These are phyloP conservation scores for Bacidia rubella DNA, from an alignment of 495 filamentous ascomycete genomes.

Conservation along the genomic window DNA sequence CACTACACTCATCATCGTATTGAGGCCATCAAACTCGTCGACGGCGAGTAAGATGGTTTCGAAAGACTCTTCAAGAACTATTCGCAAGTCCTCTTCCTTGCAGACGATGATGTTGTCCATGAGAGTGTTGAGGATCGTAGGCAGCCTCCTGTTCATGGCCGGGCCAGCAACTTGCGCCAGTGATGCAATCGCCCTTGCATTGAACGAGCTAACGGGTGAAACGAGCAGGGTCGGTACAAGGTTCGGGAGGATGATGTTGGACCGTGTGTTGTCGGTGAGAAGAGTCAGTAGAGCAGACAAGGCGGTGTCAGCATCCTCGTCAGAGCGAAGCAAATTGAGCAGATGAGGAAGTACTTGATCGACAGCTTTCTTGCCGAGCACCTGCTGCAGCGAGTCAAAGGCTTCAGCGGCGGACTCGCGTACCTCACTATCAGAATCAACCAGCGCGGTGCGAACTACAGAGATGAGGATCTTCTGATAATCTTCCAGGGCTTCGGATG, in stretches of 20 bases:
- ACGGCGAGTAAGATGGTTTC: conserved; percentile 82
- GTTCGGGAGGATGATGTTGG: conserved; percentile 92
- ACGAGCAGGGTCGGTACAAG: conserved; percentile 84
- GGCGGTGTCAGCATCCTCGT: conserved; percentile 82
- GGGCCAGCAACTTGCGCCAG: conserved; percentile 77
- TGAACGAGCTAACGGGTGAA: conserved; percentile 86
- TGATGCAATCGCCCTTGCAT: conserved; percentile 83
- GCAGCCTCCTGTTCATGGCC: conserved; percentile 78
- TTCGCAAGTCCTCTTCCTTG: conserved; percentile 59
- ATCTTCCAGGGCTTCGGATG: conserved; percentile 77
- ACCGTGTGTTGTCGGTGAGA: conserved; percentile 81
- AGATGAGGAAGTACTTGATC: conserved; percentile 91
- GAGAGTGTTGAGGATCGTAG: conserved; percentile 76
- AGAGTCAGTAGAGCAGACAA: conserved; percentile 83
- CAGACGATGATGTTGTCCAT: conserved; percentile 80
- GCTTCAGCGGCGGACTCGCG: conserved; percentile 93
- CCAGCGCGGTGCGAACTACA: conserved; percentile 83
- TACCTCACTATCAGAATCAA: conserved; percentile 78
- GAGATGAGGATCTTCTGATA: conserved; percentile 91
- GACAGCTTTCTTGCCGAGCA: conserved; percentile 82
- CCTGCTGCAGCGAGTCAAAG: conserved; percentile 85
- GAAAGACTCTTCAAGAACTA: conserved; percentile 65
- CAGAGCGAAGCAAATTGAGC: conserved; percentile 68
- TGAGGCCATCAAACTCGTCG: conserved; percentile 91
- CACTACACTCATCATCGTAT: conserved; percentile 86